Evolutionary conservation across 202 grass and related monocot species (phyloP).

Genomic region (Tripidium arundinaceum): DNA sequence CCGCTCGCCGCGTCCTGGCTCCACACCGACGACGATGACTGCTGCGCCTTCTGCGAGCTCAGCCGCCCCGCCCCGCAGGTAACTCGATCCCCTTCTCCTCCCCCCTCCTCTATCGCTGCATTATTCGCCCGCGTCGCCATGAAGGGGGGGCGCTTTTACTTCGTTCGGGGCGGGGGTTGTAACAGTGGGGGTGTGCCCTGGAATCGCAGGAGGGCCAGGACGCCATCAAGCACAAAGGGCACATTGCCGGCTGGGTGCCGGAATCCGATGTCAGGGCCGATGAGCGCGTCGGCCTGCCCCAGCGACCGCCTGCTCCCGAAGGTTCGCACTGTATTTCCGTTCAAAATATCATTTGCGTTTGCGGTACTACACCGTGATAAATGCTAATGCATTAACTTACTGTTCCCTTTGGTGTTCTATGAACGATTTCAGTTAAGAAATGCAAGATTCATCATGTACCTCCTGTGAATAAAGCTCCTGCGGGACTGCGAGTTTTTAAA

Average conservation of each 20-base stretch:
- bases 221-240: slow-evolving; percentile 27
- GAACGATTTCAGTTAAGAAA: slow-evolving; percentile 17
- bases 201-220: slow-evolving; percentile 38
- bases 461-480: not conserved
- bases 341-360: not conserved
- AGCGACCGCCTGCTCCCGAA: slow-evolving; percentile 4
- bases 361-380: not conserved
- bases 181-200: not conserved
- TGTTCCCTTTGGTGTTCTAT: not conserved
- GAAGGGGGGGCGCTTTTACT: not conserved
- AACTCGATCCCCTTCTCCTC: not conserved
- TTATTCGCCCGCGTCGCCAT: not conserved
- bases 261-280: slow-evolving; percentile 22
- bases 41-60: slow-evolving; percentile 48
- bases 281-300: not conserved
- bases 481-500: not conserved
- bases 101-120: not conserved
- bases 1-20: slow-evolving; percentile 32
- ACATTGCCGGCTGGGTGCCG: slow-evolving; percentile 10
- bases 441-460: not conserved
- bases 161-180: not conserved
- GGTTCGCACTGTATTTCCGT: slow-evolving; percentile 18
- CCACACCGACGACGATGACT: slow-evolving; percentile 40
- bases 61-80: slow-evolving; percentile 36
- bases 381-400: not conserved